Conservation (phyloP, 208 protist species). For the Phytomonas serpens region DNA sequence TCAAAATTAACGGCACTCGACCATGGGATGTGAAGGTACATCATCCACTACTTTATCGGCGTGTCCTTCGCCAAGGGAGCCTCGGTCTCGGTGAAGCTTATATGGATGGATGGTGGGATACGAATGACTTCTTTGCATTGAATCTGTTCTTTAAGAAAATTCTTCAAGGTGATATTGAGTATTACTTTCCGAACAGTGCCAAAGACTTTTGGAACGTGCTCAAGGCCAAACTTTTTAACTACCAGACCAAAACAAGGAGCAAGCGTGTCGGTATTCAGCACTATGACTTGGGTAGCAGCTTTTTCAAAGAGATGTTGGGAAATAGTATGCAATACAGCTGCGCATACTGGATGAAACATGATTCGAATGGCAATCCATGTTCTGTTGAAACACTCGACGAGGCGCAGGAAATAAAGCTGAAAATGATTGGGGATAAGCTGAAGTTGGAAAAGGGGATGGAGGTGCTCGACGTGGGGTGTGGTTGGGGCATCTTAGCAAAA, state of each 20-base stretch:
- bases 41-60: constrained; percentile 31
- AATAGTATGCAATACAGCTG: constrained; percentile 72
- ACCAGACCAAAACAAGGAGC: constrained; percentile 40
- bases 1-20: constrained; percentile 27
- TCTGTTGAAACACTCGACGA: constrained; percentile 39
- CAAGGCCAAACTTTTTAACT: constrained; percentile 38
- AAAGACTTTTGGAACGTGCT: constrained; percentile 38
- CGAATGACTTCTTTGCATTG: constrained; percentile 35
- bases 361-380: constrained; percentile 8
- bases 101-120: constrained; percentile 66
- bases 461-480: constrained; percentile 76
- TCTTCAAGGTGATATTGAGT: constrained; percentile 33
- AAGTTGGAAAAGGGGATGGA: constrained; percentile 42
- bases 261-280: constrained; percentile 49
- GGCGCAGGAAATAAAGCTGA: constrained; percentile 64
- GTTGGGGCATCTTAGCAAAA: constrained; percentile 60
- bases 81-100: constrained; percentile 41
- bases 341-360: constrained; percentile 42
- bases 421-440: constrained; percentile 71
- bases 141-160: constrained; percentile 34
- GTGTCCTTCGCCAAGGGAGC: constrained; percentile 41
- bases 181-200: constrained; percentile 56
- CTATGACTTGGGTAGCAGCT: constrained; percentile 68
- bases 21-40: constrained; percentile 41
- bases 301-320: constrained; percentile 66